Conservation (phyloP, 2,329 filamentous ascomycete genomes). For the Atkinsonella hypoxylon region DNA sequence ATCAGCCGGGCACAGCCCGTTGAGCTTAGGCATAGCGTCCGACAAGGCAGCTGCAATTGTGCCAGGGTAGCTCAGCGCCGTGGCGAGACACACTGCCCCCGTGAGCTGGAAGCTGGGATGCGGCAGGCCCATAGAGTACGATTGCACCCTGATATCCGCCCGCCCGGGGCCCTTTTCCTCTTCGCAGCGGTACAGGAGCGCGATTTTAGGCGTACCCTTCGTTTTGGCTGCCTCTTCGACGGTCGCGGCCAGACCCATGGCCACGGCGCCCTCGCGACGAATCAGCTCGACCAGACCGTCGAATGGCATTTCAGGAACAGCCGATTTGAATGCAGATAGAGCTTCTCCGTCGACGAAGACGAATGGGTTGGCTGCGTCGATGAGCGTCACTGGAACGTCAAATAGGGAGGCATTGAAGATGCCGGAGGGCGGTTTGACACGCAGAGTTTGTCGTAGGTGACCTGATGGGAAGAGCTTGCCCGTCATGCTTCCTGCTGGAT, state of each 20-base stretch:
- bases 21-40: too few relatives aligned
- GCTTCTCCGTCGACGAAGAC: slow-evolving; percentile 35
- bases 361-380: slow-evolving; percentile 27
- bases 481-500: slow-evolving; percentile 49
- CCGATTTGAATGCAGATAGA: background rate
- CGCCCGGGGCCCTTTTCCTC: slow-evolving; percentile 18
- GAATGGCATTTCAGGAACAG: background rate
- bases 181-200: slow-evolving; percentile 4
- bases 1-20: too few relatives aligned
- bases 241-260: slow-evolving; percentile 41
- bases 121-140: slow-evolving; percentile 37
- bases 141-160: slow-evolving; percentile 29
- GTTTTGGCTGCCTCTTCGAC: slow-evolving; percentile 21
- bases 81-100: slow-evolving; percentile 34
- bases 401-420: slow-evolving; percentile 7
- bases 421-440: background rate
- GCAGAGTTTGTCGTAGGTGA: slow-evolving; percentile 27
- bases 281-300: slow-evolving; percentile 34
- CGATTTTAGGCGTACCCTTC: background rate
- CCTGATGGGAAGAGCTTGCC: slow-evolving; percentile 47
- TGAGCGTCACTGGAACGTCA: slow-evolving; percentile 20
- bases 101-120: slow-evolving; percentile 42
- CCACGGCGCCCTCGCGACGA: slow-evolving; percentile 38
- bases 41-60: slow-evolving; percentile 23
- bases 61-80: slow-evolving; percentile 28